Percentiles rank a stretch among this genome's conserved stretches.
phyloP scores from a whole-genome alignment of 129 eudicot genomes.

The Gnaphalium uliginosum region DNA sequence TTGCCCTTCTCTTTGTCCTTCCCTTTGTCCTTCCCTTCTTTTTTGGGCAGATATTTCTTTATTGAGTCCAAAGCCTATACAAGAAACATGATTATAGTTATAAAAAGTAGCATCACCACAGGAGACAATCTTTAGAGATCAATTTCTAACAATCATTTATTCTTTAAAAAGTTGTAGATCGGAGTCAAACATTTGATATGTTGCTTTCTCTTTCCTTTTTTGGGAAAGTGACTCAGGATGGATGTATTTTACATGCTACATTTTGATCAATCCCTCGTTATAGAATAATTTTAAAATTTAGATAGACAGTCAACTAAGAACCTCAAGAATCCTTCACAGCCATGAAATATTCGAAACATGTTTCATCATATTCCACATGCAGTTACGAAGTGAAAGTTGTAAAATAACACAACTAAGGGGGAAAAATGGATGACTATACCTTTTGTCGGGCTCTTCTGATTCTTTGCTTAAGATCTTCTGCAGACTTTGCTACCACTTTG shows the following conservation, averaged over 20 bases:
- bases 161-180: background rate
- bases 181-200: background rate
- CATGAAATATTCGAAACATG: background rate
- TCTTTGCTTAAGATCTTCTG: slow-evolving; percentile 93
- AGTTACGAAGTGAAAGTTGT: slow-evolving; percentile 13
- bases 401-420: background rate
- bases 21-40: slow-evolving; percentile 37
- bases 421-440: slow-evolving; percentile 40
- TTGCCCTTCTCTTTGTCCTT: slow-evolving; percentile 54
- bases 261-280: background rate
- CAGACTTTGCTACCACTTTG: slow-evolving; percentile 81
- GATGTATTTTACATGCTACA: background rate
- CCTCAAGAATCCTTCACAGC: slow-evolving; percentile 8
- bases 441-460: slow-evolving; percentile 93
- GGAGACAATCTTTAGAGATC: background rate
- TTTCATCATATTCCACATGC: background rate
- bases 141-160: background rate
- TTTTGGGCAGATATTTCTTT: slow-evolving; percentile 69
- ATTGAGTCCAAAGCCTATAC: slow-evolving; percentile 81
- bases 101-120: background rate
- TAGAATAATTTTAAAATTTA: background rate
- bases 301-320: background rate
- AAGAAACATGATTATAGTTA: background rate
- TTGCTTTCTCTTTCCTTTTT: background rate
- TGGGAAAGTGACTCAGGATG: background rate